Conservation (phyloP, 2,329 filamentous ascomycete genomes). For the Chaetomium globosum region DNA sequence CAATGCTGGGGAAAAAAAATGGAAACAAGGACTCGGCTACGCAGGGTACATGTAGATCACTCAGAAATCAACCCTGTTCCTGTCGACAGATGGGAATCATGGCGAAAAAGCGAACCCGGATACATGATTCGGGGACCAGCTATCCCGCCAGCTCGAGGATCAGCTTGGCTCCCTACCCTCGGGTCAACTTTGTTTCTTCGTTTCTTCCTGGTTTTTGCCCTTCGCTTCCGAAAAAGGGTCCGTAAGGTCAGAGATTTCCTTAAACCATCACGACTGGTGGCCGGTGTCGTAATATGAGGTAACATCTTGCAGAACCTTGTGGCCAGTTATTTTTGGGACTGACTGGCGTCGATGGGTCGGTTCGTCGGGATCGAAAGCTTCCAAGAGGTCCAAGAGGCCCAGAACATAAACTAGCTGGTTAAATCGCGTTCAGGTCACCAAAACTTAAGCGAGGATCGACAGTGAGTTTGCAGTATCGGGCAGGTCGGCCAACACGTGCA, state of each 20-base stretch:
- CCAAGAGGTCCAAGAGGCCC: constrained; percentile 1
- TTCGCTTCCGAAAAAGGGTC: constrained; percentile 6
- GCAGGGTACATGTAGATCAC: not conserved
- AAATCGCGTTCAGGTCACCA: constrained; percentile 1
- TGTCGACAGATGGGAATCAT: not conserved
- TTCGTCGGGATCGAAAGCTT: not conserved
- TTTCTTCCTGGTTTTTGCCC: not conserved
- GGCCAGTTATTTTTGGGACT: constrained; percentile 19
- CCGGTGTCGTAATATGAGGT: not conserved
- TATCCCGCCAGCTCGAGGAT: not conserved
- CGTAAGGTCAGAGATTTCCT: constrained; percentile 1
- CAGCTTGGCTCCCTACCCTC: not conserved
- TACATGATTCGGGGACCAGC: not conserved
- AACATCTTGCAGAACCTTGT: constrained; percentile 7
- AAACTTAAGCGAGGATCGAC: not conserved
- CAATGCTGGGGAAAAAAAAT: not conserved
- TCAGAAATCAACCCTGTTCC: not conserved
- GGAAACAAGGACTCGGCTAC: constrained; percentile 1
- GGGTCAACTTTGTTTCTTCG: not conserved
- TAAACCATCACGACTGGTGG: not conserved
- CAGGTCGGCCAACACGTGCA: constrained; percentile 15
- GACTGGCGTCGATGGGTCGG: not conserved
- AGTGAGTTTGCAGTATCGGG: constrained; percentile 2
- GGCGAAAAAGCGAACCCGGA: not conserved
- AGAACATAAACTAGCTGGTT: constrained; percentile 5